Percentiles rank a stretch among this genome's conserved stretches.
phyloP scores from a whole-genome alignment of 75 land plant genomes.

The Cryptomeria japonica region DNA sequence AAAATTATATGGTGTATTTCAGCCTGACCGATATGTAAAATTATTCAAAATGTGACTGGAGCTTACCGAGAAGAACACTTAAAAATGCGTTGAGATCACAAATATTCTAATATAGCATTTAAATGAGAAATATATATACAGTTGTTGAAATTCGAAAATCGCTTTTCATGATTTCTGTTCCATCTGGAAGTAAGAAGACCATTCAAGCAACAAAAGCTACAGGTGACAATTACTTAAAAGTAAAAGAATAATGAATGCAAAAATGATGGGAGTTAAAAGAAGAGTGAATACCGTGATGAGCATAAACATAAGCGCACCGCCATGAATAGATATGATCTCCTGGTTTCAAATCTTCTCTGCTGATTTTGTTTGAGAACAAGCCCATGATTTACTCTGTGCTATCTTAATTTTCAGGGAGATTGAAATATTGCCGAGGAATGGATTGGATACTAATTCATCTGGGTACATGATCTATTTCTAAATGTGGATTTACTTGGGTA shows the following conservation, averaged over 20 bases:
- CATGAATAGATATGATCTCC: slow-evolving; percentile 92
- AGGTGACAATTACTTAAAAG: background rate
- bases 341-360: slow-evolving; percentile 38
- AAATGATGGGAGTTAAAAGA: background rate
- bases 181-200: too few species aligned
- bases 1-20: background rate
- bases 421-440: background rate
- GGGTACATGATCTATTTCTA: too few species aligned
- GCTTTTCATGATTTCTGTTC: too few species aligned
- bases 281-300: slow-evolving; percentile 69
- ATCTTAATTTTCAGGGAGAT: background rate
- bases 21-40: background rate
- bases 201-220: background rate
- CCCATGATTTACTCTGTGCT: slow-evolving; percentile 25
- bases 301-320: slow-evolving; percentile 70
- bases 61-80: too few species aligned
- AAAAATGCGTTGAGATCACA: too few species aligned
- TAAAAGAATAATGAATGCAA: background rate
- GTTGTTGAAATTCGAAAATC: background rate
- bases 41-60: too few species aligned
- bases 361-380: slow-evolving; percentile 49
- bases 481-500: too few species aligned
- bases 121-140: background rate
- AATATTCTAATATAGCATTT: background rate
- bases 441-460: background rate